These are phyloP conservation scores for Xylariaceae sp. DNA, from an alignment of 2,329 filamentous ascomycete genomes.

Conservation along the genomic window DNA sequence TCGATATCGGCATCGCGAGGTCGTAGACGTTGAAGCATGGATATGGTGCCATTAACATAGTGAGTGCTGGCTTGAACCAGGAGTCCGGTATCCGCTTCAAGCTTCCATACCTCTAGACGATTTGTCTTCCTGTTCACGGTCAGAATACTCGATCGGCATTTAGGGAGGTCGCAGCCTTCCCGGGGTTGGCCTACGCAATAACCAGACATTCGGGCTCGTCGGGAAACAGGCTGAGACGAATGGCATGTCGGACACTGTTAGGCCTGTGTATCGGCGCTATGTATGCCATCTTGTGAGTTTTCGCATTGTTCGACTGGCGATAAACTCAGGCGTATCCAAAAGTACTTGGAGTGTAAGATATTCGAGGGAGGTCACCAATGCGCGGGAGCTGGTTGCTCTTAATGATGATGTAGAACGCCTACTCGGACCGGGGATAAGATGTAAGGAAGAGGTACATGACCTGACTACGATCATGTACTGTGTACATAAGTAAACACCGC, in stretches of 20 bases:
- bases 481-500: too few species aligned
- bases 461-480: too few species aligned
- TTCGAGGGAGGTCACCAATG: too few species aligned
- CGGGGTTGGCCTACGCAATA: slow-evolving; percentile 62
- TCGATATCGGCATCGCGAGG: slow-evolving; percentile 71
- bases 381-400: too few species aligned
- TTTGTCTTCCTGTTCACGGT: slow-evolving; percentile 64
- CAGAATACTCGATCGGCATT: slow-evolving; percentile 22
- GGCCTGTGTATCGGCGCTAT: slow-evolving; percentile 88
- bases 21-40: slow-evolving; percentile 74
- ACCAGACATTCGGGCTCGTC: slow-evolving; percentile 75
- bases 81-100: slow-evolving; percentile 54
- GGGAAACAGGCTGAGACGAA: slow-evolving; percentile 72
- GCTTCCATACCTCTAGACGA: slow-evolving; percentile 75
- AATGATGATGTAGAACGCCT: too few species aligned
- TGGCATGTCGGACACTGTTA: slow-evolving; percentile 83
- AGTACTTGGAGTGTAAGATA: too few species aligned
- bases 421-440: too few species aligned
- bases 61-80: slow-evolving; percentile 56
- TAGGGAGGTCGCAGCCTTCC: not conserved
- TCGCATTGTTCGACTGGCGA: slow-evolving; percentile 20
- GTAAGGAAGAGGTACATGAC: too few species aligned
- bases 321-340: too few species aligned
- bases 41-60: slow-evolving; percentile 77
- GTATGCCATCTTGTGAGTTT: slow-evolving; percentile 69